phyloP scores from a whole-genome alignment of 768 basidiomycete species.

The Coprinellus aureogranulatus region DNA sequence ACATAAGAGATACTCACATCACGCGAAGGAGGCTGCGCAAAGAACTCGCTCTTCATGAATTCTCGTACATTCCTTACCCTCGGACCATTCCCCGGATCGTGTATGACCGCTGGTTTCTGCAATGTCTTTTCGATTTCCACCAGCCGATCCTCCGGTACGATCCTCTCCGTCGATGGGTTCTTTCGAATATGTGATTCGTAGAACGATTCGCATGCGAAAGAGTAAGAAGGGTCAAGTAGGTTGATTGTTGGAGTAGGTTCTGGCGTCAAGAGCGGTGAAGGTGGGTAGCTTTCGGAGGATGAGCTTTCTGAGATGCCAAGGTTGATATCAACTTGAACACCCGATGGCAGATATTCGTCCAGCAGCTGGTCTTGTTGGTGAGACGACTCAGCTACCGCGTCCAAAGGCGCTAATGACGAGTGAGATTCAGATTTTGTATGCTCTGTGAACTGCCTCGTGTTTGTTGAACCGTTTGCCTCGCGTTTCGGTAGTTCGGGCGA shows the following conservation, averaged over 20 bases:
- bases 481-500: slow-evolving; percentile 1
- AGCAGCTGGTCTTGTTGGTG: not conserved
- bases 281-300: not conserved
- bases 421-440: not conserved
- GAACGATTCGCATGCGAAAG: not conserved
- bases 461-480: not conserved
- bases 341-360: not conserved
- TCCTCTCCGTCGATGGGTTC: slow-evolving; percentile 38
- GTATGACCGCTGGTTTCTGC: slow-evolving; percentile 52
- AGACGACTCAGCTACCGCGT: too few species aligned
- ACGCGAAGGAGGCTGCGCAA: slow-evolving; percentile 62
- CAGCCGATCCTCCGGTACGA: slow-evolving; percentile 26
- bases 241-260: not conserved
- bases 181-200: not conserved
- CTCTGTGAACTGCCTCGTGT: not conserved
- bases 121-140: not conserved
- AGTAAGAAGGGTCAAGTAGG: not conserved
- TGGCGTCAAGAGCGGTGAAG: slow-evolving; percentile 1
- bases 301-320: not conserved
- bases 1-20: slow-evolving; percentile 31
- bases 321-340: not conserved
- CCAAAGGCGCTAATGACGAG: not conserved
- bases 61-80: slow-evolving; percentile 66
- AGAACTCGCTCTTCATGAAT: slow-evolving; percentile 62
- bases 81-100: slow-evolving; percentile 78